phyloP scores from a whole-genome alignment of 2,329 filamentous ascomycete species.

The Thelonectria rubi region DNA sequence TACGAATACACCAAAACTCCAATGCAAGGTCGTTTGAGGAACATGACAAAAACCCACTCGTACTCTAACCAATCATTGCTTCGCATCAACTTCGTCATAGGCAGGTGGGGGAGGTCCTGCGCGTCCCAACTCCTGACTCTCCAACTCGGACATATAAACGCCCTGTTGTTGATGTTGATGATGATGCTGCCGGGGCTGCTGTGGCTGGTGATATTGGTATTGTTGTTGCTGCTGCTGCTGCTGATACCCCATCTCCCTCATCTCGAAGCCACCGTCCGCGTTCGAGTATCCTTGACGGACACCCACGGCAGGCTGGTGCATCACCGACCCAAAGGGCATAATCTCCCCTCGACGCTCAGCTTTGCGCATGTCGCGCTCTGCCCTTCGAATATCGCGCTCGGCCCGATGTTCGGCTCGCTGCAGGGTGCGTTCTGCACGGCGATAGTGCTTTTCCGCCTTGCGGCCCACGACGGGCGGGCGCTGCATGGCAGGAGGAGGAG shows the following conservation, averaged over 20 bases:
- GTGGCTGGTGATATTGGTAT: too few relatives aligned
- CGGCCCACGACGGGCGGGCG: conserved; percentile 31
- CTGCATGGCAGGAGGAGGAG: conserved; percentile 6
- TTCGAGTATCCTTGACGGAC: conserved; percentile 5
- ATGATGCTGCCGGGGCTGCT: conserved; percentile 1
- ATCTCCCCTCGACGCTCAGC: conserved; percentile 29
- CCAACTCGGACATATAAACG: not conserved
- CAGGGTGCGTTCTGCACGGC: conserved; percentile 34
- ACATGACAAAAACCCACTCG: not conserved
- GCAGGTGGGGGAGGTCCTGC: conserved; percentile 33
- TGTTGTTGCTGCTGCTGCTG: conserved; percentile 1
- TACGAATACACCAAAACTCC: conserved; percentile 5
- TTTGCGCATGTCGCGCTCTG: conserved; percentile 25
- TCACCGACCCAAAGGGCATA: conserved; percentile 14
- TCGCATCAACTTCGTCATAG: conserved; percentile 35
- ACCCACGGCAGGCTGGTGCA: conserved; percentile 14
- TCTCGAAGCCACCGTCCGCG: conserved; percentile 4
- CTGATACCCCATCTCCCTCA: conserved; percentile 4
- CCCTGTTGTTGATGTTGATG: not conserved
- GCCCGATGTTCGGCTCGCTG: conserved; percentile 33
- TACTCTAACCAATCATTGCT: not conserved
- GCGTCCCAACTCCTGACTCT: not conserved
- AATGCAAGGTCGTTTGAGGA: not conserved
- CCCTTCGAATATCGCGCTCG: conserved; percentile 25
- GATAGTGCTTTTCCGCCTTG: conserved; percentile 31